Base-by-base conservation (phyloP, 805 yeast genomes). In the Pachysolen tannophilus region DNA sequence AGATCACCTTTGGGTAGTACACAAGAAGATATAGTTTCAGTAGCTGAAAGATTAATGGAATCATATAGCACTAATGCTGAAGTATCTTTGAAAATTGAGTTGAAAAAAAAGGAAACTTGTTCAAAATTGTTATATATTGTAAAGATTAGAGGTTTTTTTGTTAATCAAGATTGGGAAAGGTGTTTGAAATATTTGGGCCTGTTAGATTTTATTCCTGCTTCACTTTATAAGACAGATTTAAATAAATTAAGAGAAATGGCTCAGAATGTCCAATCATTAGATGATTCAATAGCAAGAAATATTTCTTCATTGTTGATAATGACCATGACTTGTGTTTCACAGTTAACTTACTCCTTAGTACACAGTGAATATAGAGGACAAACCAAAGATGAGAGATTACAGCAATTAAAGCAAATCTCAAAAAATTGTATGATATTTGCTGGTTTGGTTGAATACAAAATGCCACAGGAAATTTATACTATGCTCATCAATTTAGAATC, bases 381-480 rank as follows among this genome's bases (percentile, higher is more conserved):
- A 2, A 63, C 71, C 9, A 72, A 70, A 39, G 69, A 65, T 28
- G 74, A 70, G 38, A 82, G 78, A 51, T 57, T 71, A 15, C 63
- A 56, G 3, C 71, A 74, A 28, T 60, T 85, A 49, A 65, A 66
- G 33, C 69, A 69, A 42, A 67, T 81, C 43, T 86, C 95, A 2
- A 81, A 77, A 55, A 86, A 86, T 56, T 82, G 95, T 56, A 86
- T 88, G 87, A 75, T 88, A 3, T 90, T 82, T 55, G 95, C 97
- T 6, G 97, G 97, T 41, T 82, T 90, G 78, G 80, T 88, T 25
- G 94, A 85, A 59, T 87, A 83, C 58, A 79, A 82, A 53, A 85
- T 88, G 94, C 94, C 96, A 7, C 60, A 81, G 39, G 94, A 85
- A 47, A 78, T 85, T 0, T 85, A 82, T 53, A 75, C 83, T 45